Base-by-base conservation (phyloP, 2,329 filamentous ascomycete genomes). In the Neonectria magnoliae region DNA sequence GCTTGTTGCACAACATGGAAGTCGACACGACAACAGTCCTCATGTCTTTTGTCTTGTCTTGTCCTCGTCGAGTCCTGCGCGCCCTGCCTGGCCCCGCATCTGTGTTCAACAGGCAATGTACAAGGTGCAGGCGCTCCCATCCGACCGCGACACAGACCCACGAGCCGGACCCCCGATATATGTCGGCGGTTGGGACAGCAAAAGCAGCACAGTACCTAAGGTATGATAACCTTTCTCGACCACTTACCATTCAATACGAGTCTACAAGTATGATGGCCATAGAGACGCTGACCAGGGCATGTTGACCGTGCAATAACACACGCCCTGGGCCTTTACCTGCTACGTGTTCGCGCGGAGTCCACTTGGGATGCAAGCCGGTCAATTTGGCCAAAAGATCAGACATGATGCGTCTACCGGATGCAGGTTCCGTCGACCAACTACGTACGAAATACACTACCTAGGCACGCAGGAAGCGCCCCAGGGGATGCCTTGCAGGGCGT, bases 1-100 rank as follows among this genome's bases (percentile, higher is more conserved):
- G 45, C n/a, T 16, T 31, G 62, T 64, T 44, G 44, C 57, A 64
- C 61, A 52, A 48, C 41, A 52, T 25, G 53, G 33, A 25, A 18
- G 33, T 44, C 36, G 36, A 62, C 53, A 45, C 47, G 27, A 47
- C 36, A 52, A 62, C n/a, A 42, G 22, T 16, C 29, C 5, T 50
- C 14, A 22, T 16, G 33, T 38, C 44, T 41, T 18, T 60, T 31
- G 57, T 60, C 62, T 64, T 56, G 50, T 51, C 57, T 53, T 36
- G 45, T 33, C 29, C 52, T 52, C 56, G 45, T 56, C 53, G 45
- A 62, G 45, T 29, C 44, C 27, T 33, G 44, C 25, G 41, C 51
- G 27, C 44, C 57, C 27, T 53, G 42, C 18, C 60, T 44, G 29
- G 55, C 44, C 42, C 42, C 56, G 16, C 11, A 22, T 52, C 53